Conservation (phyloP, 1,139 yeast genomes). For the Blastobotrys ciferrii region DNA sequence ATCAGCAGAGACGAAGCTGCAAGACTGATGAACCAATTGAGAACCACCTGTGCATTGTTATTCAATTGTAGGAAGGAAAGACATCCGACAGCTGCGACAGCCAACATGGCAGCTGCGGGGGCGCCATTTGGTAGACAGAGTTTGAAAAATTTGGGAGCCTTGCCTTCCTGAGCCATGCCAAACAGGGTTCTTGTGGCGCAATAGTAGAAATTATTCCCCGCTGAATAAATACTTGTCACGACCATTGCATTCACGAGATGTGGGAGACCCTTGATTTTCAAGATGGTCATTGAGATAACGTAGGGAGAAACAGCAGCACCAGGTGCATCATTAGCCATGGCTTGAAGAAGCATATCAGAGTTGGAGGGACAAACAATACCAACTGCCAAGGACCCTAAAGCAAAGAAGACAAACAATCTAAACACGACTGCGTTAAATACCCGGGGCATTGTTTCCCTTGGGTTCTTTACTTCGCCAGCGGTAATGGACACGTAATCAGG, state of each 20-base stretch:
- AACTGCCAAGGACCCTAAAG: constrained; percentile 59
- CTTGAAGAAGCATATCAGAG: constrained; percentile 43
- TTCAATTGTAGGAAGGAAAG: constrained; percentile 53
- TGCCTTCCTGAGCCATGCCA: constrained; percentile 49
- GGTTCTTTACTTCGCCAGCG: constrained; percentile 46
- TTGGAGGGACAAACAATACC: constrained; percentile 57
- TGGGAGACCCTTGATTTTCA: neutral
- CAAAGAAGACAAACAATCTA: constrained; percentile 66
- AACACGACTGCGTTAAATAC: constrained; percentile 78
- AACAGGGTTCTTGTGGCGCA: constrained; percentile 51
- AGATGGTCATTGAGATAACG: constrained; percentile 41
- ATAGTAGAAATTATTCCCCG: constrained; percentile 62
- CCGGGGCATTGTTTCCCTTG: constrained; percentile 59
- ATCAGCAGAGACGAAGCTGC: constrained; percentile 50
- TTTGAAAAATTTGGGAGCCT: constrained; percentile 50
- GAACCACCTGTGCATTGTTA: constrained; percentile 11
- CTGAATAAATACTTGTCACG: constrained; percentile 53
- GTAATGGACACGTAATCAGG: constrained; percentile 83
- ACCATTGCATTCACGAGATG: constrained; percentile 50
- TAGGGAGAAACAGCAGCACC: constrained; percentile 66
- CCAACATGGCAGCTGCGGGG: constrained; percentile 44
- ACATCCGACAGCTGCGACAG: constrained; percentile 45
- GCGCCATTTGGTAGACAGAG: constrained; percentile 51
- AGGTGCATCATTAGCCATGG: constrained; percentile 35
- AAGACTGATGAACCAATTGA: constrained; percentile 74